phyloP scores from a whole-genome alignment of 2,329 filamentous ascomycete genomes.

The Cladobotryum protrusum region DNA sequence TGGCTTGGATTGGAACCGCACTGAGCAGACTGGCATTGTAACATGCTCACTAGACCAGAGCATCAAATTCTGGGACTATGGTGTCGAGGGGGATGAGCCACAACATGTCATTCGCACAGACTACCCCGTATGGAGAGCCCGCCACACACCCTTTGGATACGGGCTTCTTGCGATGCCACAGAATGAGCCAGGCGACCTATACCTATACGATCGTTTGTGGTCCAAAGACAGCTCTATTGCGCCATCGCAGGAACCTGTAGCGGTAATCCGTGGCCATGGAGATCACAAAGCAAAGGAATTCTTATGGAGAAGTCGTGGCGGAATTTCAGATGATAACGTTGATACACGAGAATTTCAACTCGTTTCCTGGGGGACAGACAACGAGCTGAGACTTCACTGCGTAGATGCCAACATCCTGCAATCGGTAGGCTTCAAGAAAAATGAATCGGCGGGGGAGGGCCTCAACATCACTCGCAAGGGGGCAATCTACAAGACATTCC shows the following conservation, averaged over 20 bases:
- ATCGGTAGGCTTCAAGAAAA: conserved; percentile 67
- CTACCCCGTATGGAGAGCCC: conserved; percentile 85
- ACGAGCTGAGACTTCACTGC: conserved; percentile 71
- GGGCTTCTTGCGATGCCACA: conserved; percentile 89
- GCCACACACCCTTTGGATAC: conserved; percentile 83
- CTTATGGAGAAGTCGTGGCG: conserved; percentile 75
- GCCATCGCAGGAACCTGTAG: conserved; percentile 42
- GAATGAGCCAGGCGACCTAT: conserved; percentile 75
- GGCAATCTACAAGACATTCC: conserved; percentile 78
- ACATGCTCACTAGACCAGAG: conserved; percentile 89
- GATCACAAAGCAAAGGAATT: conserved; percentile 80
- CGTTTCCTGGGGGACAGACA: conserved; percentile 87
- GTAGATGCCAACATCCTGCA: conserved; percentile 59
- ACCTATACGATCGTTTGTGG: conserved; percentile 68
- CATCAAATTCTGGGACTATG: conserved; percentile 89
- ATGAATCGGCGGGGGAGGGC: conserved; percentile 55
- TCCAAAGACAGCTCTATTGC: conserved; percentile 38
- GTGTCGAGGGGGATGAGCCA: conserved; percentile 53
- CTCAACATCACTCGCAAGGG: conserved; percentile 75
- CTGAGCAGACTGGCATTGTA: conserved; percentile 62
- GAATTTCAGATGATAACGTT: conserved; percentile 56
- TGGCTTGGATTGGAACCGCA: conserved; percentile 89
- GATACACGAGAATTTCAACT: conserved; percentile 88
- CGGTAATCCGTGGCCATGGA: conserved; percentile 55
- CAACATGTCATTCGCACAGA: conserved; percentile 74